Base-by-base conservation (phyloP, 2,329 filamentous ascomycete species). In the Aspergillus terreus region DNA sequence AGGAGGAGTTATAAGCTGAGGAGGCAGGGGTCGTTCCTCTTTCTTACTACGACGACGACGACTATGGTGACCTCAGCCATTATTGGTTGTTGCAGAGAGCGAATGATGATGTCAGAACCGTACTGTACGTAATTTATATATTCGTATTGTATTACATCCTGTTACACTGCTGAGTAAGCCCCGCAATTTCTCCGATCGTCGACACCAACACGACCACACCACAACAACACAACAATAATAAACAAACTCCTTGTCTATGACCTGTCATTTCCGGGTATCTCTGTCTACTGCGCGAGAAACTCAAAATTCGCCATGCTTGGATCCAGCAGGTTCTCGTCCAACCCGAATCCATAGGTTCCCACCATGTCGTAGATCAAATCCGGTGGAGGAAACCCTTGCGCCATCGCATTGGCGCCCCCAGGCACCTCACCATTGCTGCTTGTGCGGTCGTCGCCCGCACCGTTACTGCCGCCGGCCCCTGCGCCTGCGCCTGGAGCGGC, bases 361-460 rank as follows among this genome's bases (percentile, higher is more conserved):
- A 73, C 70, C 71, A 73, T 73, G 44, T 71, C 69, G 52, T 72
- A 73, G 33, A 73, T 72, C 53, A 73, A 50, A 55, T 73, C 70
- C 6, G 70, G 70, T 3, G 71, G 69, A 6, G 70, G 70, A 41
- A 71, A 71, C 6, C 69, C 69, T 49, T 72, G 70, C 1, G 69
- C 69, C 69, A 72, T 71, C 2, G 69, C 69, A 52, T 72, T 72
- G 11, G 69, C 65, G 19, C 70, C 70, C 10, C 69, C 70, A n/a
- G 69, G 69, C n/a, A 71, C 62, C 3, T 70, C 67, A 17, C 19
- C 40, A 17, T 11, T 17, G 19, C 14, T n/a, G 40, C 19, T 17
- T 3, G 40, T 23, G n/a, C 15, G 14, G 40, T 23, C 40, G 11
- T 42, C 40, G 6, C 40, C 17, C 14, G 35, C 11, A 7, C 35